Base-by-base conservation (phyloP, 2,329 filamentous ascomycete genomes). In the Chaetothyriales sp. region DNA sequence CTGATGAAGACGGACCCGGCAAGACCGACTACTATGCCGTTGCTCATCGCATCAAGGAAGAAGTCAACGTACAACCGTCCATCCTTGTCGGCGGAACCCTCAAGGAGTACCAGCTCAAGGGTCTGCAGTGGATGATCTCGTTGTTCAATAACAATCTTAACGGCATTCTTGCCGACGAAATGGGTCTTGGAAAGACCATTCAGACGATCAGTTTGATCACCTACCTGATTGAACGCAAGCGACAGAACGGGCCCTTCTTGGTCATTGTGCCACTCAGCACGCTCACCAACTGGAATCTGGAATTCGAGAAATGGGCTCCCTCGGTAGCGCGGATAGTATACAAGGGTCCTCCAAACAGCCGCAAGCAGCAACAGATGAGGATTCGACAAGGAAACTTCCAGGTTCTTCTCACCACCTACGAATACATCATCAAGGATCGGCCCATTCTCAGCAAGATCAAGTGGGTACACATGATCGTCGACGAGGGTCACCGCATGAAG, bases 111-210 rank as follows among this genome's bases (percentile, higher is more conserved):
- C 92, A 98, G 70, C 60, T 98, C 69, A 96, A 95, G 80, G 92
- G 92, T 77, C 73, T 98, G 46, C 90, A 98, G 68, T 98, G 92
- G 92, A 98, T 98, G 92, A 83, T 98, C 54, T 98, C 92, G 12
- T 77, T 98, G 12, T 98, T 96, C 78, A 98, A 98, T 81, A 98
- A 98, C 75, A 98, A 95, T 69, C 79, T 98, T 58, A 98, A 98
- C 67, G 92, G 92, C 77, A 96, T 98, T 59, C 74, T 98, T 61
- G 92, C 92, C 53, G 92, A 98, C 63, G 92, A 98, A 70, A 98
- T 98, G 92, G 92, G 92, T 82, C 86, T 98, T 58, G 92, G 92
- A 68, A 98, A 98, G 73, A 98, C 92, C 0, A 98, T 98, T 61
- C 92, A 98, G 69, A 96, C 92, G 44, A 98, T 98, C 70, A 94